Evolutionary conservation across 441 rosid species (phyloP), one percentile per base, ranked within the genome.

Genomic region (Adansonia grandidieri): DNA sequence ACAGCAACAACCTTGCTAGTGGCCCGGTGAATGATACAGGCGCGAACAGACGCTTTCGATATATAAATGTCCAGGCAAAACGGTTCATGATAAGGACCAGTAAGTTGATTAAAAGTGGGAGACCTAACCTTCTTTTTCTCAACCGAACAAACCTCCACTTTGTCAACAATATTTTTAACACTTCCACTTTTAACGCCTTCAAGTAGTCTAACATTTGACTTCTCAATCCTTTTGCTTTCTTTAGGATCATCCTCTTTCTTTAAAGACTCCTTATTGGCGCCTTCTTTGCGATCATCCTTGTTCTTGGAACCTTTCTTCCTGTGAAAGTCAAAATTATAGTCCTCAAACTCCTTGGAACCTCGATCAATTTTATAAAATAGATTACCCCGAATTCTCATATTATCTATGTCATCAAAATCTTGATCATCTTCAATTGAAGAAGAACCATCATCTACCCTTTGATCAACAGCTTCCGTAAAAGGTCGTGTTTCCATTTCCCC

Each of bases 51-150:
- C 28, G 92, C 95, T 51, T 92, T 93, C 0, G 97, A 92, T 82
- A 90, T 85, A 84, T 77, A 92, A 10, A 93, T 90, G 79, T 96
- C 98, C 62, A 96, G 84, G 85, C 94, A 96, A 74, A 96, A 93
- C 0, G 97, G 99, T 77, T 93, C 87, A 66, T 93, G 97, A 86
- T 83, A 93, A 64, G 97, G 98, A 71, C 89, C 95, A 0, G 96
- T 92, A 75, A 93, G 91, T 80, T 93, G 97, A 88, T 91, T 95
- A 84, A 90, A 93, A 42, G 99, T 93, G n/a, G 86, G 90, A 45
- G 90, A 82, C 69, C 94, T 84, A 20, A 86, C 78, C 85, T 80
- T 95, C 88, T 87, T 95, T 70, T 79, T 85, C 76, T 68, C 89
- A 24, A 50, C 71, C 5, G 61, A 75, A 65, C 62, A 51, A 76